Percentiles rank a stretch among this genome's conserved stretches.
Conservation (phyloP, 2,329 filamentous ascomycete species). For the Leptosphaerulina australis region DNA sequence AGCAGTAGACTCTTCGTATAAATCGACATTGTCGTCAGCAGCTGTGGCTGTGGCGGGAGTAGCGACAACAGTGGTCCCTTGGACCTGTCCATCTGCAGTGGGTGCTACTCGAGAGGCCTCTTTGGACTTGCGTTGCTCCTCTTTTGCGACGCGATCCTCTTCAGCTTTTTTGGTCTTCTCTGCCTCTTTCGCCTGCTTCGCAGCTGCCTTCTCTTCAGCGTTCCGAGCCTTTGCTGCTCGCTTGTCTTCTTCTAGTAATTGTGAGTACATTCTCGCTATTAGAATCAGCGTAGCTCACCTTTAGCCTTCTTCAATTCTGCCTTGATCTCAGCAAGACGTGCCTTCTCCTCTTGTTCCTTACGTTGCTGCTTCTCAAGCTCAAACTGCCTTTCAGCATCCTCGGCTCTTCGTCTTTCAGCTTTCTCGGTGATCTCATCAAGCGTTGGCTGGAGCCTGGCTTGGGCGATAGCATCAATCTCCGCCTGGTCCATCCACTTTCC, state of each 20-base stretch:
- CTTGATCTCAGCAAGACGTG: constrained; percentile 54
- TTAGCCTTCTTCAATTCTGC: constrained; percentile 57
- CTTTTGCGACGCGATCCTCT: constrained; percentile 57
- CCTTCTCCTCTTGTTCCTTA: constrained; percentile 62
- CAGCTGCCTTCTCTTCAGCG: constrained; percentile 56
- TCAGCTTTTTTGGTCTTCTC: constrained; percentile 59
- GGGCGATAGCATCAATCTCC: constrained; percentile 80
- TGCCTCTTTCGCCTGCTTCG: constrained; percentile 47
- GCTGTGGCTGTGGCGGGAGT: constrained; percentile 1
- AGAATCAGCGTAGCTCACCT: constrained; percentile 52
- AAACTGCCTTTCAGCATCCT: constrained; percentile 64
- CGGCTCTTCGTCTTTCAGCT: constrained; percentile 73
- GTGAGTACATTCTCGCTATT: constrained; percentile 20
- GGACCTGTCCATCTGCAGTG: constrained; percentile 1
- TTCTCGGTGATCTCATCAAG: constrained; percentile 83
- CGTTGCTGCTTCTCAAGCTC: constrained; percentile 70
- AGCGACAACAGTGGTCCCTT: constrained; percentile 15
- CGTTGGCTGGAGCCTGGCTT: constrained; percentile 77
- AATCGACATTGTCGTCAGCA: constrained; percentile 24
- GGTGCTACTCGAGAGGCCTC: constrained; percentile 33
- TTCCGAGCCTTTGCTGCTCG: constrained; percentile 54
- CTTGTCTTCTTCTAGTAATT: constrained; percentile 61
- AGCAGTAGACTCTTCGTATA: constrained; percentile 27
- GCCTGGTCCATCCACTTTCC: constrained; percentile 79
- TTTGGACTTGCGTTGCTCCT: constrained; percentile 60